These are phyloP conservation scores for Suillus alpinus DNA, from an alignment of 768 basidiomycete genomes.

Conservation along the genomic window DNA sequence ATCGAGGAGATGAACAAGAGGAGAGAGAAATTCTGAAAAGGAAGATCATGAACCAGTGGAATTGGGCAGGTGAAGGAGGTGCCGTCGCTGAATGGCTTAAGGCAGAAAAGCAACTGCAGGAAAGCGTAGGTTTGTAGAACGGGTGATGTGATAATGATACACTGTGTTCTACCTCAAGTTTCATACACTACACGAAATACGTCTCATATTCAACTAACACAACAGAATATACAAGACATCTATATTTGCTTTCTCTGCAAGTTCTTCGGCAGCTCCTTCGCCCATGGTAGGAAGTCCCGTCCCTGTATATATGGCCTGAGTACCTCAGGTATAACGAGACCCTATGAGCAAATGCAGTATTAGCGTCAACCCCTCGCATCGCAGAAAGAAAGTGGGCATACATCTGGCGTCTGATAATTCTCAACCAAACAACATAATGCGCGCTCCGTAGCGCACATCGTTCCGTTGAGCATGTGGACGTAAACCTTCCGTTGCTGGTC, in stretches of 20 bases:
- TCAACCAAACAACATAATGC: slow-evolving; percentile 97
- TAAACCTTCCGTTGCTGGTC: slow-evolving; percentile 91
- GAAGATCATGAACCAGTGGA: slow-evolving; percentile 15
- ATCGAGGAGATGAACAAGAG: slow-evolving; percentile 11
- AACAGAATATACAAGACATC: slow-evolving; percentile 1
- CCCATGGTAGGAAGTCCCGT: slow-evolving; percentile 82
- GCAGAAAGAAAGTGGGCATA: slow-evolving; percentile 36
- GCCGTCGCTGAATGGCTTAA: slow-evolving; percentile 14
- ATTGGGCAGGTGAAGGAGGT: slow-evolving; percentile 11
- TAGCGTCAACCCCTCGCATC: slow-evolving; percentile 1
- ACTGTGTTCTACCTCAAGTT: not conserved
- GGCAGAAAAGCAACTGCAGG: slow-evolving; percentile 13
- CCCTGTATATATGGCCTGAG: slow-evolving; percentile 96
- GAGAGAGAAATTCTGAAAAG: slow-evolving; percentile 15
- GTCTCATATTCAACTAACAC: not conserved
- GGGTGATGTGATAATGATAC: not conserved
- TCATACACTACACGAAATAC: not conserved
- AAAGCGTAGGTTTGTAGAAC: not conserved
- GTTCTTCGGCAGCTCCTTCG: slow-evolving; percentile 76
- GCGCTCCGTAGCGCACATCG: slow-evolving; percentile 94
- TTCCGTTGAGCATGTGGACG: slow-evolving; percentile 99
- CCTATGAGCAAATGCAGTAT: slow-evolving; percentile 46
- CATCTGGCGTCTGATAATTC: slow-evolving; percentile 95
- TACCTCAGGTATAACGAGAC: slow-evolving; percentile 84
- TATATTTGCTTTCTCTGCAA: slow-evolving; percentile 70